Conservation (phyloP, 192 early-diverging fungal genomes). For the Linnemannia zychae region DNA sequence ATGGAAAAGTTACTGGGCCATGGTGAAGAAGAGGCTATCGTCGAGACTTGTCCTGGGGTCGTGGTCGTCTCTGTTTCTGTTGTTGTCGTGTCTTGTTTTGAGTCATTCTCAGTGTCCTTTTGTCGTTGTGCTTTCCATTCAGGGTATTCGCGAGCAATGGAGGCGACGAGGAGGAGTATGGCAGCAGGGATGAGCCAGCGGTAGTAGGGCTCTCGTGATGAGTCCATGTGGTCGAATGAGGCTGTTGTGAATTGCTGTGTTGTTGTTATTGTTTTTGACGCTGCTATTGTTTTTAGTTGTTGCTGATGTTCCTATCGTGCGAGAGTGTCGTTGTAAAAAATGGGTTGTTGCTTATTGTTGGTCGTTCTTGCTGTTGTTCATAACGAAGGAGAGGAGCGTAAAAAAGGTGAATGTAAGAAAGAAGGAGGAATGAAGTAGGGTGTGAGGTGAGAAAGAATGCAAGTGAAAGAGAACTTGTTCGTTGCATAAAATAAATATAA, state of each 20-base stretch:
- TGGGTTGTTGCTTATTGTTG: too few species aligned
- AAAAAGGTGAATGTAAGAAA: background rate
- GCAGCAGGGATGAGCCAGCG: background rate
- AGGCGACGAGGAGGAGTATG: conserved; percentile 24
- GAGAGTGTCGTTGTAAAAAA: background rate
- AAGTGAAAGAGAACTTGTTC: too few species aligned
- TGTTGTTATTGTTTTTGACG: background rate
- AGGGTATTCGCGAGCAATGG: conserved; percentile 47
- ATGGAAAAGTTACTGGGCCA: conserved; percentile 29
- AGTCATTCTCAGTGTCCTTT: conserved; percentile 1
- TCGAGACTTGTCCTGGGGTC: background rate
- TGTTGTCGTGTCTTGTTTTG: background rate
- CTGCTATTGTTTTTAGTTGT: background rate
- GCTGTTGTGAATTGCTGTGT: background rate
- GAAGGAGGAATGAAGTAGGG: background rate
- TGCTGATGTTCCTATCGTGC: background rate
- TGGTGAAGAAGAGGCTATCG: background rate
- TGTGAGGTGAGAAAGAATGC: background rate
- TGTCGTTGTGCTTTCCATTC: conserved; percentile 24
- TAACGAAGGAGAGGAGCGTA: background rate
- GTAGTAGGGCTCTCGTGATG: background rate
- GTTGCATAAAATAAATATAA: background rate
- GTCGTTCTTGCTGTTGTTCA: background rate
- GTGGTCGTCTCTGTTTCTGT: background rate
- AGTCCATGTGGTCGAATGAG: background rate